Percentiles rank a stretch among this genome's conserved stretches.
Conservation (phyloP, 441 rosid species). For the Populus tomentosa region DNA sequence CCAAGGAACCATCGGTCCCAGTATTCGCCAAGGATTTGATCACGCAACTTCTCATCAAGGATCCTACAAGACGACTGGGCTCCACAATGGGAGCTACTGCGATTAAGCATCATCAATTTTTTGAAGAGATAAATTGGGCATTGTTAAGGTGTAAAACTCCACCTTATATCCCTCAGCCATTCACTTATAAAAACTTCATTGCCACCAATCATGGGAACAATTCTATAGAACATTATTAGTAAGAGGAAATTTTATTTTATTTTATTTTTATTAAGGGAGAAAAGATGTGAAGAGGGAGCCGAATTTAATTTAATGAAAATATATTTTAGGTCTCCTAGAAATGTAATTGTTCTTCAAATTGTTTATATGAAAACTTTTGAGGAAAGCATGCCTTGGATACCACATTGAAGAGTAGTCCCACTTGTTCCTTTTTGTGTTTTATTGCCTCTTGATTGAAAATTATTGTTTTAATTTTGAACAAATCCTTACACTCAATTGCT, state of each 20-base stretch:
- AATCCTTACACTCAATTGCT: too few species aligned
- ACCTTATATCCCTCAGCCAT: slow-evolving; percentile 56
- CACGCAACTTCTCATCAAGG: slow-evolving; percentile 60
- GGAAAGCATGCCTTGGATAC: neutral
- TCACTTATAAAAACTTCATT: neutral
- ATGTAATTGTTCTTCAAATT: neutral
- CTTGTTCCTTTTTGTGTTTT: neutral
- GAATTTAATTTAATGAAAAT: neutral
- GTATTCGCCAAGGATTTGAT: slow-evolving; percentile 58
- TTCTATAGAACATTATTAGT: neutral
- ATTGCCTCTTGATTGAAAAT: neutral
- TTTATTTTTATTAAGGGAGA: neutral
- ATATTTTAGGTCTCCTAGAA: neutral
- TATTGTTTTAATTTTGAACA: neutral
- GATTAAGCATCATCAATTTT: slow-evolving; percentile 67
- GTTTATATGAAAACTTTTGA: neutral
- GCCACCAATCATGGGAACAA: neutral
- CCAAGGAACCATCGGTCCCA: slow-evolving; percentile 67
- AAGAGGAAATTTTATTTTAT: neutral
- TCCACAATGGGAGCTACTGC: slow-evolving; percentile 75
- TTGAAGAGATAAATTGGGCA: slow-evolving; percentile 87
- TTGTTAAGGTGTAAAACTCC: slow-evolving; percentile 70
- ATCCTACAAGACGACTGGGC: slow-evolving; percentile 63
- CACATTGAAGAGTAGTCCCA: neutral
- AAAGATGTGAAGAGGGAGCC: neutral